Evolutionary conservation across 345 rosid species (phyloP).

Genomic region (Acer negundo): DNA sequence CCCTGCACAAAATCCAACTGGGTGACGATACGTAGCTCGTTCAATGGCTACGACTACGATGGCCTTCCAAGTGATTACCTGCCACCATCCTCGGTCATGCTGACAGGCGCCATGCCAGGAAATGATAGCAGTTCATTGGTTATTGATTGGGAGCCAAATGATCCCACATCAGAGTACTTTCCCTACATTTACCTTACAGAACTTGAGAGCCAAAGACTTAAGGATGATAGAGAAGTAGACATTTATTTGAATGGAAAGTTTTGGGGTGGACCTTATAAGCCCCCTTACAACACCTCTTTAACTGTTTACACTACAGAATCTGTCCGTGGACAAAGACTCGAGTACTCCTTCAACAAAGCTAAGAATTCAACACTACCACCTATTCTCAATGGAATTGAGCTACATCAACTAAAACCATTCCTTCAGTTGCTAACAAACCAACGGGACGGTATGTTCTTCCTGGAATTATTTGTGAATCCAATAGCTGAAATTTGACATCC

Average conservation of each 20-base stretch:
- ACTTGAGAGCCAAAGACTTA: slow-evolving; percentile 1
- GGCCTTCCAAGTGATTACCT: slow-evolving; percentile 2
- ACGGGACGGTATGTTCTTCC: background rate
- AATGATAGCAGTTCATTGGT: slow-evolving; percentile 11
- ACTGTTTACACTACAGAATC: background rate
- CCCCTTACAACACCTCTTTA: background rate
- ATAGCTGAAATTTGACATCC: no score
- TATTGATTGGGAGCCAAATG: background rate
- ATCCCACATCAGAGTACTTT: slow-evolving; percentile 1
- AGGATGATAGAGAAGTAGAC: background rate
- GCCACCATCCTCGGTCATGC: slow-evolving; percentile 30
- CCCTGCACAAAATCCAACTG: slow-evolving; percentile 8
- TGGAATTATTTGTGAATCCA: no score
- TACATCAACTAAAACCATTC: background rate
- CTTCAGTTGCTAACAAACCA: background rate
- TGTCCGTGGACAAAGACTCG: background rate
- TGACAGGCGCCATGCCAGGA: slow-evolving; percentile 12
- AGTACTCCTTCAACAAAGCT: background rate
- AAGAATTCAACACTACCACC: background rate
- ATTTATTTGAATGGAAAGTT: background rate
- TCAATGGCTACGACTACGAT: background rate
- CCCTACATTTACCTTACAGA: slow-evolving; percentile 30
- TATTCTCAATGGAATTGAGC: background rate
- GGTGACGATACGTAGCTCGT: slow-evolving; percentile 1
- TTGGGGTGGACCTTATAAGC: background rate